Conservation (phyloP, 768 basidiomycete species). For the Cystobasidium tubakii region DNA sequence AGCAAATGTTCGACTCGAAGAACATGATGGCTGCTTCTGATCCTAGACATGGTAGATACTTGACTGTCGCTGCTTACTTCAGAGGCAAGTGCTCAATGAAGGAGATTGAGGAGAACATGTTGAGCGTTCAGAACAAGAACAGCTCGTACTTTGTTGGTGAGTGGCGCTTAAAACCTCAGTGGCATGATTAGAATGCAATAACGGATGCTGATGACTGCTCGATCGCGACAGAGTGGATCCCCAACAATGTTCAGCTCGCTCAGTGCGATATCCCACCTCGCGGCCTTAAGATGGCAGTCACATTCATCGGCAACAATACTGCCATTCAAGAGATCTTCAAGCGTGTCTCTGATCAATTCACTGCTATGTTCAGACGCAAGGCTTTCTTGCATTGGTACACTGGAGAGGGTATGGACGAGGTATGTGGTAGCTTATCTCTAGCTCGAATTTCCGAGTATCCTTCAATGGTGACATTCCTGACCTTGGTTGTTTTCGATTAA, state of each 20-base stretch:
- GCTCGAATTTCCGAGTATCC: too few species aligned
- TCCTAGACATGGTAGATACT: conserved; percentile 92
- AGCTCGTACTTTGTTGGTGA: conserved; percentile 43
- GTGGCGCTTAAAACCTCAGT: neutral
- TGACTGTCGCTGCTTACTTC: conserved; percentile 96
- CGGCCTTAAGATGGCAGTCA: conserved; percentile 54
- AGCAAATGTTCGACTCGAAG: conserved; percentile 99
- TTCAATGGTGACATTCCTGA: too few species aligned
- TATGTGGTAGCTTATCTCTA: conserved; percentile 92
- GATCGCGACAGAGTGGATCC: conserved; percentile 79
- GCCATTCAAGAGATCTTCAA: conserved; percentile 93
- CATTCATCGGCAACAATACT: conserved; percentile 47
- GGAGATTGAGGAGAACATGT: conserved; percentile 99
- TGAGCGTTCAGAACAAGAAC: conserved; percentile 65
- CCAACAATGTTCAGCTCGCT: conserved; percentile 95
- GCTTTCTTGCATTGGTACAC: conserved; percentile 86
- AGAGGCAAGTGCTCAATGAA: conserved; percentile 99
- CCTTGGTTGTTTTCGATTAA: neutral
- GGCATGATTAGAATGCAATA: neutral
- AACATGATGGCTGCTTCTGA: conserved; percentile 95
- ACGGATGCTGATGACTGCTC: neutral
- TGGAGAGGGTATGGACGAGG: conserved; percentile 89
- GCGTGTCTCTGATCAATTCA: conserved; percentile 97
- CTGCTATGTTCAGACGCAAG: conserved; percentile 81
- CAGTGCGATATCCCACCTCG: conserved; percentile 97